A percentile compares a stretch with the other conserved stretches of the same genome.
Conservation (phyloP, 306 rosid species). For the Acacia acuminata region DNA sequence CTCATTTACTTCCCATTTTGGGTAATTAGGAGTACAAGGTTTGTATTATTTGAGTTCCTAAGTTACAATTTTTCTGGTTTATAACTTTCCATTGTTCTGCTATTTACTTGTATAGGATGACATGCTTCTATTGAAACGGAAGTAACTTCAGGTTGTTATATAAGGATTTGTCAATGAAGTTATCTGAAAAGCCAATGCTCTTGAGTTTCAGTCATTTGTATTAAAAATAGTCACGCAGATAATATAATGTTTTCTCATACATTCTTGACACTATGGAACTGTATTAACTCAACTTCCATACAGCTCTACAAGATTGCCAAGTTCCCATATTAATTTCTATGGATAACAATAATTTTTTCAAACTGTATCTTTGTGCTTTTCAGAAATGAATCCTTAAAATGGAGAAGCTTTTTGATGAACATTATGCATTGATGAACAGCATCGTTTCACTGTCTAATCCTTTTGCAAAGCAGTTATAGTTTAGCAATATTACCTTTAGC, state of each 20-base stretch:
- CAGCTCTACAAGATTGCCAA: conserved; percentile 12
- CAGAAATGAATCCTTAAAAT: neutral
- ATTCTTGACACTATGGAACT: conserved; percentile 8
- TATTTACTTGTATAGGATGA: conserved; percentile 10
- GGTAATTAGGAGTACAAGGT: conserved; percentile 97
- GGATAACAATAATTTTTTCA: neutral
- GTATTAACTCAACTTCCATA: neutral
- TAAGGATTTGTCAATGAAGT: conserved; percentile 11
- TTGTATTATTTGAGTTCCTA: conserved; percentile 30
- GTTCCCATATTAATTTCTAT: neutral
- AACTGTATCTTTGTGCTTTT: conserved; percentile 15
- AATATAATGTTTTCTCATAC: neutral
- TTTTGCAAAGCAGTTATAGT: conserved; percentile 17
- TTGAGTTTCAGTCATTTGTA: conserved; percentile 7
- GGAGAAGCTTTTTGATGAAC: conserved; percentile 17
- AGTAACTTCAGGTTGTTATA: conserved; percentile 1
- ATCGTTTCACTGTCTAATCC: neutral
- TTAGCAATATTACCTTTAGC: conserved; percentile 2
- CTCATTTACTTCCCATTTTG: conserved; percentile 88
- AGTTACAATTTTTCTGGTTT: neutral
- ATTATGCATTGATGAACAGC: conserved; percentile 11
- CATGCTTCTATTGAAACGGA: conserved; percentile 1
- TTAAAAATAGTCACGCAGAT: neutral
- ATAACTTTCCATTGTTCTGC: neutral
- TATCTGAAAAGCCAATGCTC: neutral